Percentiles rank a stretch among this genome's conserved stretches.
These are phyloP conservation scores for Saccharomycopsis olivae DNA, from an alignment of 805 yeast species.

Conservation along the genomic window DNA sequence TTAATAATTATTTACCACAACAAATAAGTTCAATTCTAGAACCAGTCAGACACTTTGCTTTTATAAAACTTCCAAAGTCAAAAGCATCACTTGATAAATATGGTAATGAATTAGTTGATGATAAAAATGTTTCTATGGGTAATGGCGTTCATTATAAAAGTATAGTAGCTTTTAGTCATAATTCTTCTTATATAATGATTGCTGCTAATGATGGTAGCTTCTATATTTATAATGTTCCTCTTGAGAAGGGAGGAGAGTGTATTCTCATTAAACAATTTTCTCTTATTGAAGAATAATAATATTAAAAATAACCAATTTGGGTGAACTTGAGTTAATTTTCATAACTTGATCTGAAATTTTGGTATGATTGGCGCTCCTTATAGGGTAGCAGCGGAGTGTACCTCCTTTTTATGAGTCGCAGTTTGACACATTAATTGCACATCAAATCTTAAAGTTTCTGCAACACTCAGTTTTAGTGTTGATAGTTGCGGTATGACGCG, in stretches of 20 bases:
- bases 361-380: too few relatives aligned
- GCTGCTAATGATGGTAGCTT: conserved; percentile 44
- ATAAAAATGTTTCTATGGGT: background rate
- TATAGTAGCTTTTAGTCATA: conserved; percentile 25
- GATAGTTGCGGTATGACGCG: too few relatives aligned
- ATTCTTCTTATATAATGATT: conserved; percentile 31
- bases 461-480: too few relatives aligned
- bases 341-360: too few relatives aligned
- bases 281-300: background rate
- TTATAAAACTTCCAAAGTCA: conserved; percentile 31
- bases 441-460: too few relatives aligned
- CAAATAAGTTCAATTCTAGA: conserved; percentile 49
- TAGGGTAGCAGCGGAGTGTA: too few relatives aligned
- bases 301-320: background rate
- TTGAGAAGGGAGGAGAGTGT: conserved; percentile 55
- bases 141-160: background rate
- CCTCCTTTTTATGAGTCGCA: too few relatives aligned
- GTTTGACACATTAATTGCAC: too few relatives aligned
- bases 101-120: background rate
- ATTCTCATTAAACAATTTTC: conserved; percentile 44
- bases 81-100: background rate
- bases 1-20: conserved; percentile 34
- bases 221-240: conserved; percentile 43
- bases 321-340: background rate
- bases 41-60: conserved; percentile 59